A percentile compares a stretch with the other conserved stretches of the same genome.
Conservation (phyloP, 345 rosid genomes). For the Gossypium thurberi region DNA sequence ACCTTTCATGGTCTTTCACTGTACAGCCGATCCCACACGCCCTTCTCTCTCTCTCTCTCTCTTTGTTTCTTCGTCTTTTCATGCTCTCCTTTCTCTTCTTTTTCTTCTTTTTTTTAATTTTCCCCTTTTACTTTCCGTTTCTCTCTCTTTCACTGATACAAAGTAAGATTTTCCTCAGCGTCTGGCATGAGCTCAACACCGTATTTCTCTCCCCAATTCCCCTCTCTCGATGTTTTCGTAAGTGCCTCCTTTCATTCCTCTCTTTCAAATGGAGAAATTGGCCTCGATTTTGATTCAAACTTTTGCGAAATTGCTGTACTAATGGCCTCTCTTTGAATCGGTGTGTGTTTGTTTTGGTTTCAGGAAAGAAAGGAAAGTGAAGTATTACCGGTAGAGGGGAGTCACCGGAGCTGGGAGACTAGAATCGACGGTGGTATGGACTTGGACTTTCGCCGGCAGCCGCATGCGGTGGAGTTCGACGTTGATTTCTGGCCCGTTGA, state of each 20-base stretch:
- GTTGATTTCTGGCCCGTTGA: conserved; percentile 77
- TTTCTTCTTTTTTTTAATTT: conserved; percentile 3
- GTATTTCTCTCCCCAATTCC: conserved; percentile 27
- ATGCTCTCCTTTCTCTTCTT: conserved; percentile 17
- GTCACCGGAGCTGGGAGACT: background rate
- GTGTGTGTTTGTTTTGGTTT: background rate
- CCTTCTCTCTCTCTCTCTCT: background rate
- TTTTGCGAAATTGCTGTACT: no score
- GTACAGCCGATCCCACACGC: background rate
- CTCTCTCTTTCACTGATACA: background rate
- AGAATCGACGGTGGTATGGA: conserved; percentile 24
- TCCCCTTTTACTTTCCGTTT: background rate
- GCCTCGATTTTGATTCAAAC: background rate
- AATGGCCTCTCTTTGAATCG: no score
- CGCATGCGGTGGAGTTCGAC: conserved; percentile 30
- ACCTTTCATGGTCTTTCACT: background rate
- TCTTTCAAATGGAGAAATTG: background rate
- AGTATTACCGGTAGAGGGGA: conserved; percentile 18
- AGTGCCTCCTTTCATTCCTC: conserved; percentile 10
- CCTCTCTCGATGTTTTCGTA: conserved; percentile 31
- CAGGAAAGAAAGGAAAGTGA: conserved; percentile 29
- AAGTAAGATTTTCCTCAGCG: background rate
- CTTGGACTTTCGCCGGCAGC: background rate
- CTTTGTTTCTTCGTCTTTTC: background rate
- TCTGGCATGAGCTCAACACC: conserved; percentile 20